Percentiles rank a stretch among this genome's conserved stretches.
Conservation (phyloP, 306 rosid genomes). For the Malus asiatica region DNA sequence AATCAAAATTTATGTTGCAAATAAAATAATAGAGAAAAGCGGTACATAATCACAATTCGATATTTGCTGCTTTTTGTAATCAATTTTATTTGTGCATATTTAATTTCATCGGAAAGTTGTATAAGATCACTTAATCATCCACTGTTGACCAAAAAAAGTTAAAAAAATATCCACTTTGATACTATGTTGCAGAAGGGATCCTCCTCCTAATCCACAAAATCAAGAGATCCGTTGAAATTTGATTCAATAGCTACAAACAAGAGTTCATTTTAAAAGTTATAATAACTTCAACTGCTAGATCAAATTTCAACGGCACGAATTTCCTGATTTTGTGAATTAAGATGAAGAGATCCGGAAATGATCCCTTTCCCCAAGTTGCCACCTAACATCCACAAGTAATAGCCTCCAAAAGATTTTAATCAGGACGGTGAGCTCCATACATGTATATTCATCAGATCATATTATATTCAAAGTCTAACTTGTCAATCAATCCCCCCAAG, state of each 20-base stretch:
- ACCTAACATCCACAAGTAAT: not conserved
- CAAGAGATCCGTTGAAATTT: too few relatives aligned
- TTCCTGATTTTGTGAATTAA: too few relatives aligned
- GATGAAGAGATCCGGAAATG: too few relatives aligned
- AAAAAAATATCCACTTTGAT: not conserved
- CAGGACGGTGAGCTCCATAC: not conserved
- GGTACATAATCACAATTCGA: too few relatives aligned
- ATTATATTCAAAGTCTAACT: not conserved
- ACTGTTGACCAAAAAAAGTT: not conserved
- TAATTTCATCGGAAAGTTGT: not conserved
- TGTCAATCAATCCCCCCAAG: not conserved
- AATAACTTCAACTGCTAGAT: too few relatives aligned
- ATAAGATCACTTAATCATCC: not conserved
- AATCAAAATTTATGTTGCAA: not conserved
- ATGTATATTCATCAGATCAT: not conserved
- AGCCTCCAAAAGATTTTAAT: not conserved
- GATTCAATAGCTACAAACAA: accelerated
- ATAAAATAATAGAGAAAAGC: too few relatives aligned
- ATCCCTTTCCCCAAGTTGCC: too few relatives aligned
- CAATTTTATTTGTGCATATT: too few relatives aligned
- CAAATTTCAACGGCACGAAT: too few relatives aligned
- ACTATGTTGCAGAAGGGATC: not conserved
- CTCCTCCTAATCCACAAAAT: too few relatives aligned
- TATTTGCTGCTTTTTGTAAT: too few relatives aligned
- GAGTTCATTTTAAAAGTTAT: too few relatives aligned